Conservation (phyloP, 805 yeast species). For the Starmerella sp. region DNA sequence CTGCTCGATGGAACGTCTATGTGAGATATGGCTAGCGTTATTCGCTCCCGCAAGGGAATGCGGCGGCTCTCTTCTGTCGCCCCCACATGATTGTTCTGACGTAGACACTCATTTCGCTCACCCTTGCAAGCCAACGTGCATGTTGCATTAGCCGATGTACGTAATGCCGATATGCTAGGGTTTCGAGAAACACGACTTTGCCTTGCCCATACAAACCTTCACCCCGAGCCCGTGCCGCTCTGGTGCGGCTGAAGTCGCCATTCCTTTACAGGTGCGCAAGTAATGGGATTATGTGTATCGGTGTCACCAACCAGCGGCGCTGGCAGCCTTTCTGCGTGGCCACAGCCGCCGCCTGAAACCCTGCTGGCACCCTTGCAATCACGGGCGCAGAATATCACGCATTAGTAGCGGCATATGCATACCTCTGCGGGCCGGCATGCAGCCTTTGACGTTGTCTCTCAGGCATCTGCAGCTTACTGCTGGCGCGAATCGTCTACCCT, state of each 20-base stretch:
- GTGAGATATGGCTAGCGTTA: too few species aligned
- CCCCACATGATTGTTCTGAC: background rate
- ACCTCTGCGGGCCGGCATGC: background rate
- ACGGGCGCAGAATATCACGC: background rate
- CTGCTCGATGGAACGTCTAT: too few species aligned
- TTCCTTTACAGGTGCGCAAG: too few species aligned
- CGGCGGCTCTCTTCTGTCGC: too few species aligned
- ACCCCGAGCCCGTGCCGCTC: background rate
- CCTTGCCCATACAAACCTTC: background rate
- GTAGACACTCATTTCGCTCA: background rate
- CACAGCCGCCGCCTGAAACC: background rate
- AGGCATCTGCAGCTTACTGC: background rate
- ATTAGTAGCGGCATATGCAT: background rate
- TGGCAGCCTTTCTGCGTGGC: too few species aligned
- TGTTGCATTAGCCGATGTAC: constrained; percentile 2
- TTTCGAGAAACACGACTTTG: background rate
- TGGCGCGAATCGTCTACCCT: background rate
- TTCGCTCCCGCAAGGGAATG: too few species aligned
- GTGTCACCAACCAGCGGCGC: too few species aligned
- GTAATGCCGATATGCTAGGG: background rate
- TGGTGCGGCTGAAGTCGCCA: too few species aligned
- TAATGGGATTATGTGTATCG: too few species aligned
- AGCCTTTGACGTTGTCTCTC: background rate
- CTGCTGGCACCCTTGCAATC: background rate
- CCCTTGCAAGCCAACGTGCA: constrained; percentile 1